These are phyloP conservation scores for Pelargonium myrrhifolium DNA, from an alignment of 441 rosid species.

Conservation along the genomic window DNA sequence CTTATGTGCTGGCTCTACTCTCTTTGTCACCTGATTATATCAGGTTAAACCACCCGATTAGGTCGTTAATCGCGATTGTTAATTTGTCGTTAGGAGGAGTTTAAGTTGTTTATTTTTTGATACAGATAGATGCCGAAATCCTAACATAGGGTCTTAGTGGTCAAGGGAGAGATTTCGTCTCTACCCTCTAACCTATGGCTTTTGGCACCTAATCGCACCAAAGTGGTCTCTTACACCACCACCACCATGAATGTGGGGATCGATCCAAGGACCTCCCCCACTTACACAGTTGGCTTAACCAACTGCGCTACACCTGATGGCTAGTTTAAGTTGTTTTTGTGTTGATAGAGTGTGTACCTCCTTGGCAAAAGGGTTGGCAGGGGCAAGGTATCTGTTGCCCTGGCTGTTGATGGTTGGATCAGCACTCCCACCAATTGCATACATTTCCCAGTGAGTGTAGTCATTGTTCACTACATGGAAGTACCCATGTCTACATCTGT, in stretches of 20 bases:
- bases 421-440: constrained; percentile 97
- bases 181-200: no score
- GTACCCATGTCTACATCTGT: constrained; percentile 90
- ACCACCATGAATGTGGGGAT: no score
- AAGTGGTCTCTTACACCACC: no score
- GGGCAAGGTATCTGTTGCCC: constrained; percentile 85
- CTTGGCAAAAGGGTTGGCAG: constrained; percentile 62
- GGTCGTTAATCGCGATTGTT: background rate
- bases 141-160: no score
- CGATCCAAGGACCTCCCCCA: no score
- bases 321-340: no score
- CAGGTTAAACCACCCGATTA: background rate
- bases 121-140: no score
- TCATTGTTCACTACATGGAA: constrained; percentile 98
- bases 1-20: constrained; percentile 51
- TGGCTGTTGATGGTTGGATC: constrained; percentile 90
- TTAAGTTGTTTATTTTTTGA: no score
- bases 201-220: no score
- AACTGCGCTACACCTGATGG: no score
- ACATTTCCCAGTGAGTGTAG: constrained; percentile 99
- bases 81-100: background rate
- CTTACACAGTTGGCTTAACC: no score
- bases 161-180: no score
- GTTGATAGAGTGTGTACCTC: constrained; percentile 38
- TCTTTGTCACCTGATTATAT: constrained; percentile 64